Evolutionary conservation across 768 basidiomycete species (phyloP), one percentile per base, ranked within the genome.

Genomic region (Russula foetens): DNA sequence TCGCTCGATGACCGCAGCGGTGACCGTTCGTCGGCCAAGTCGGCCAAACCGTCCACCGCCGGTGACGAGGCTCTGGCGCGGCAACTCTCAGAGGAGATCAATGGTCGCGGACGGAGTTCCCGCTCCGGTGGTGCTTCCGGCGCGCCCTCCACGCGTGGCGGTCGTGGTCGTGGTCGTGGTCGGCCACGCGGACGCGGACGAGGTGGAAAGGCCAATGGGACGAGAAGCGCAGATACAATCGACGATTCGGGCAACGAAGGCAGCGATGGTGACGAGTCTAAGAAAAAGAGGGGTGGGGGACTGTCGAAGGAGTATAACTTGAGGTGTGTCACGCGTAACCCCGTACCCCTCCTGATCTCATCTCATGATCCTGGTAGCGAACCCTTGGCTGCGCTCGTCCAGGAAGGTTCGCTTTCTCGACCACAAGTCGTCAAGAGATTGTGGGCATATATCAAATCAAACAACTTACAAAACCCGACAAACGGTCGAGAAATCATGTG

Each of bases 381-480:
- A 65, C 84, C 90, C 19, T 75, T 97, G 26, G 82, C 89, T 1
- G 80, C 80, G 14, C 74, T 97, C 26, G 71, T 92, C n/a, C 77
- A 82, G 23, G 76, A 79, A 41, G 81, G 84, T 24, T 82, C 80
- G 67, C 73, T 94, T 50, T 90, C 92, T 44, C 84, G 94, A 28
- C 91, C 92, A 5, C 91, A 94, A 69, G 88, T 90, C 44, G 94
- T 97, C 49, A 96, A 96, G 71, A 83, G 83, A 58, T 75, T 97
- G 12, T 97, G 94, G 94, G 83, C 81, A 14, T 86, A 96, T 71
- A 94, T 97, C 71, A 94, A 90, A 70, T 77, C 70, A 15, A 81
- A 91, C 59, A 78, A 84, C 29, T 76, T 95, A 47, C 93, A 98
- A 74, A 94, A 98, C 69, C 91, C 92, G 6, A 71, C 69, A 1